Evolutionary conservation across 805 yeast genomes (phyloP), one percentile per base, ranked within the genome.

Genomic region (Metschnikowia kunwiensis): DNA sequence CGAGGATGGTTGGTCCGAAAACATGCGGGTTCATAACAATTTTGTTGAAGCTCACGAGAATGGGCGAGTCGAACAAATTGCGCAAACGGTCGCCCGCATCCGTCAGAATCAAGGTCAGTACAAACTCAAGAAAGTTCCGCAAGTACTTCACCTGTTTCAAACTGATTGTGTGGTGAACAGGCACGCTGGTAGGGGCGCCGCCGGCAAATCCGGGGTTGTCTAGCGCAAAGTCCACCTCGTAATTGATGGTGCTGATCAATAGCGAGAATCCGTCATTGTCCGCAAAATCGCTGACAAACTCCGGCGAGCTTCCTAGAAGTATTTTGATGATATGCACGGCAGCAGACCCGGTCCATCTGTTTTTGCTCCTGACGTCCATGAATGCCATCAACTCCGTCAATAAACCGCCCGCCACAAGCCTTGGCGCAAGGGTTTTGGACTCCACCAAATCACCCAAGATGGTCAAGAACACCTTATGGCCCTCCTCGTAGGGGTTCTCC

Each of bases 21-120:
- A 75, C 58, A 0, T 58, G 45, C 1, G 83, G 77, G 48, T 85
- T 66, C 10, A 55, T 50, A 12, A 89, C 49, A 2, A 89, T 73
- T 38, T 64, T 68, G 43, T 77, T 80, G 45, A 87, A 61, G 19
- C 83, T 72, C 19, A 60, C 52, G 12, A 89, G 60, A n/a, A 91
- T 62, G 0, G 88, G 80, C 0, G 96, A 85, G 51, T 91, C 97
- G 51, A 86, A 85, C 25, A 91, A 59, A 44, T 86, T 86, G 56
- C 96, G 75, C 51, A 87, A 75, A 40, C 93, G 70, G 54, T 88
- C 96, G 27, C 94, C 93, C 4, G 82, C 75, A 34, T 86, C 87
- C n/a, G 80, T 71, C 37, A 76, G 77, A 27, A 89, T 68, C 30
- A 88, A 58, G 44, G 78, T 74, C 15, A 77, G 59, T 0, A 82